Percentiles rank a stretch among this genome's conserved stretches.
These are phyloP conservation scores for Cercophora newfieldiana DNA, from an alignment of 495 filamentous ascomycete genomes.

Conservation along the genomic window DNA sequence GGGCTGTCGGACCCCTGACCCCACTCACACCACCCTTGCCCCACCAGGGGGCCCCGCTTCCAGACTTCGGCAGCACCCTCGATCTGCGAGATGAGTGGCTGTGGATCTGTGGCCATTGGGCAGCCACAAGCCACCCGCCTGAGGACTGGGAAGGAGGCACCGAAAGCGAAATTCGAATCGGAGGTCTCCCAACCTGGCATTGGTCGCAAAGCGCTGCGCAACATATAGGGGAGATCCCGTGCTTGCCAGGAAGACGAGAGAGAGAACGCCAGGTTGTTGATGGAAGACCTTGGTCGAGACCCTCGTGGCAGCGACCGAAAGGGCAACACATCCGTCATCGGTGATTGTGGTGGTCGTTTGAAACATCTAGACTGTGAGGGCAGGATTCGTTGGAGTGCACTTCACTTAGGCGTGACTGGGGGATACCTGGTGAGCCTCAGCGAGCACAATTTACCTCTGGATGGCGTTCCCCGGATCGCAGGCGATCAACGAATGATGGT, in stretches of 20 bases:
- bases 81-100: constrained; percentile 23
- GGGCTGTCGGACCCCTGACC: neutral
- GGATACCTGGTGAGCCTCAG: constrained; percentile 1
- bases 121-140: neutral
- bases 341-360: neutral
- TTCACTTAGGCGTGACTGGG: constrained; percentile 9
- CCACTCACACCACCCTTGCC: constrained; percentile 6
- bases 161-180: neutral
- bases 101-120: constrained; percentile 12
- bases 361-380: neutral
- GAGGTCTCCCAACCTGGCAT: neutral
- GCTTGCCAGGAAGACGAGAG: neutral
- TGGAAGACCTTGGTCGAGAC: neutral
- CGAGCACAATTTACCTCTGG: constrained; percentile 3
- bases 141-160: neutral
- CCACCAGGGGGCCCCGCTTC: constrained; percentile 9
- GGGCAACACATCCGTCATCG: neutral
- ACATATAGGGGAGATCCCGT: constrained; percentile 6
- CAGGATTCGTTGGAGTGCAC: constrained; percentile 6
- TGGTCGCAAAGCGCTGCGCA: constrained; percentile 8
- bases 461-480: constrained; percentile 12
- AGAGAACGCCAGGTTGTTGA: neutral
- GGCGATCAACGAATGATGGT: neutral
- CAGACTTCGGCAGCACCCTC: neutral
- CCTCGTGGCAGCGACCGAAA: neutral